phyloP scores from a whole-genome alignment of 2,329 filamentous ascomycete genomes.

The Alternaria brassicicola region DNA sequence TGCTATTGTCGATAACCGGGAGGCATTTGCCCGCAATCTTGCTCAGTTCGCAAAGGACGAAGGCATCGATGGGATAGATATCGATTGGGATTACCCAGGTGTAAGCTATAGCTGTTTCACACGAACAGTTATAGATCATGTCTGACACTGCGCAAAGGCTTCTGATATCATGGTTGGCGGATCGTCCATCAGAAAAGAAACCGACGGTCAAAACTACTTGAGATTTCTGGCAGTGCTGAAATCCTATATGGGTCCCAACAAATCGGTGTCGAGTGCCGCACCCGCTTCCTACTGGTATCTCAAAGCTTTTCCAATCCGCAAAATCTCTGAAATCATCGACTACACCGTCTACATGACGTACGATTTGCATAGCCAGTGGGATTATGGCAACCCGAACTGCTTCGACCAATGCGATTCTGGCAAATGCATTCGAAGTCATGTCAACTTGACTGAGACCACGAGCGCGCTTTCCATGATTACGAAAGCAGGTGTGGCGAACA shows the following conservation, averaged over 20 bases:
- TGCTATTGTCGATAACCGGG: conserved; percentile 48
- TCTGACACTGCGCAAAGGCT: conserved; percentile 1
- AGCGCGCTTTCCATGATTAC: conserved; percentile 49
- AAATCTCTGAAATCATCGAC: conserved; percentile 29
- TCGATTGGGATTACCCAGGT: conserved; percentile 56
- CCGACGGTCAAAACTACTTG: conserved; percentile 47
- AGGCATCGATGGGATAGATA: conserved; percentile 46
- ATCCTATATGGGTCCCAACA: neutral
- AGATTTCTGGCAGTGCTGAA: conserved; percentile 22
- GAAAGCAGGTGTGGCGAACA: conserved; percentile 37
- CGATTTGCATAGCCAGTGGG: conserved; percentile 53
- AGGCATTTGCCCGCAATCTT: conserved; percentile 33
- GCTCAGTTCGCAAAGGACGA: conserved; percentile 28
- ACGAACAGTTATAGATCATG: too few species aligned
- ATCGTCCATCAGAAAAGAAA: neutral
- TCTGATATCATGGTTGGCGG: conserved; percentile 30
- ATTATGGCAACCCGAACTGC: conserved; percentile 40
- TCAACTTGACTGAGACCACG: conserved; percentile 49
- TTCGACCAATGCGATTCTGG: conserved; percentile 36
- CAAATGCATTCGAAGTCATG: conserved; percentile 42
- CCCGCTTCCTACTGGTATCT: conserved; percentile 43
- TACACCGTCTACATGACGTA: conserved; percentile 46
- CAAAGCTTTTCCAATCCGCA: conserved; percentile 30
- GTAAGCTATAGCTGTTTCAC: too few species aligned
- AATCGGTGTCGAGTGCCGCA: conserved; percentile 32